Percentiles rank a stretch among this genome's conserved stretches.
Conservation (phyloP, 2,329 filamentous ascomycete species). For the Ophiocordyceps sinensis region DNA sequence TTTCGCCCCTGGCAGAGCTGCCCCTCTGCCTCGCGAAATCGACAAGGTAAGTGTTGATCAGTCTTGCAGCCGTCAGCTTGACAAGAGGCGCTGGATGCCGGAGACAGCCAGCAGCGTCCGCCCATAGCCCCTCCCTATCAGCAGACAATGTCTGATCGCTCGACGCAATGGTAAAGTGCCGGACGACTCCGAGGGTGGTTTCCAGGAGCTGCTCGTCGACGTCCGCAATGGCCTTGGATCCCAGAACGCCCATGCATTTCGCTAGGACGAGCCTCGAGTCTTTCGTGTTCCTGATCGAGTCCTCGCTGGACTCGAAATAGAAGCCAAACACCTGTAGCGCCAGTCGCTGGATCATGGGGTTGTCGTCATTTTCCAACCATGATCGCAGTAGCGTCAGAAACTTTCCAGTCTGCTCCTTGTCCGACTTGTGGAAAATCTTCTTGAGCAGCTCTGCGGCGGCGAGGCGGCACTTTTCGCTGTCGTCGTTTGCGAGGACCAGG, state of each 20-base stretch:
- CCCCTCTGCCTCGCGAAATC: slow-evolving; percentile 55
- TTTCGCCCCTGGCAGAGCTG: slow-evolving; percentile 33
- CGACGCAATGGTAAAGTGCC: slow-evolving; percentile 51
- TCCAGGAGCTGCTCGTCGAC: slow-evolving; percentile 59
- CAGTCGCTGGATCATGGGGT: slow-evolving; percentile 54
- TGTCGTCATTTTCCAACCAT: slow-evolving; percentile 66
- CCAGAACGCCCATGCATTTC: slow-evolving; percentile 37
- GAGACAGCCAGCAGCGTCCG: slow-evolving; percentile 50
- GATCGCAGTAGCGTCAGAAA: slow-evolving; percentile 57
- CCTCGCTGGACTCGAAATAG: slow-evolving; percentile 59
- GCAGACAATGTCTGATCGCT: slow-evolving; percentile 48
- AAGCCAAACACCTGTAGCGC: slow-evolving; percentile 70
- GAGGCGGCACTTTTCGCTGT: slow-evolving; percentile 70
- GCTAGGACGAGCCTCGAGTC: slow-evolving; percentile 51
- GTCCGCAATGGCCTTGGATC: slow-evolving; percentile 35
- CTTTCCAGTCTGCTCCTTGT: slow-evolving; percentile 53
- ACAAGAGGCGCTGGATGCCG: slow-evolving; percentile 59
- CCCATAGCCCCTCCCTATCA: slow-evolving; percentile 55
- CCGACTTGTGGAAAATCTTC: slow-evolving; percentile 65
- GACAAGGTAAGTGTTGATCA: slow-evolving; percentile 64
- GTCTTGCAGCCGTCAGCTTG: slow-evolving; percentile 59
- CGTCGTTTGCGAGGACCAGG: slow-evolving; percentile 76
- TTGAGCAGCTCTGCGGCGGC: slow-evolving; percentile 69
- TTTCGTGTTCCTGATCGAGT: slow-evolving; percentile 44
- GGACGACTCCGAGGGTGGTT: slow-evolving; percentile 54